Conservation (phyloP, 2,329 filamentous ascomycete species). For the Fusarium luffae region DNA sequence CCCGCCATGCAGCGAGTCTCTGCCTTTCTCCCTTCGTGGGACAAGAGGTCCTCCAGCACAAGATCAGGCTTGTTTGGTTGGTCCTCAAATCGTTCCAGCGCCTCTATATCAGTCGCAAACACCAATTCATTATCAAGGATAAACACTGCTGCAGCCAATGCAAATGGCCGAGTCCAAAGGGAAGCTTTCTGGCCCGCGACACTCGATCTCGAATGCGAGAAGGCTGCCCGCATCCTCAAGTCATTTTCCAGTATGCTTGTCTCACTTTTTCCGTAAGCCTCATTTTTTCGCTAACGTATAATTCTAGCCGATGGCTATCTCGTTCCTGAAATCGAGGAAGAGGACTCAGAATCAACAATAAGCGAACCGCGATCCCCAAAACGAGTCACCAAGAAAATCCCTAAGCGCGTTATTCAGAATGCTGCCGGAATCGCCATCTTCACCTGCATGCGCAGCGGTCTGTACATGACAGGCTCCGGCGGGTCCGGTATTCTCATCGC, state of each 20-base stretch:
- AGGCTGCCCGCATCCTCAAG: constrained; percentile 87
- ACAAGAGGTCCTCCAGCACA: constrained; percentile 54
- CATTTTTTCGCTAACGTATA: constrained; percentile 34
- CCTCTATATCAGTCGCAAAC: constrained; percentile 36
- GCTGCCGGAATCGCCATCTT: constrained; percentile 93
- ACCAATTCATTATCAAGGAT: constrained; percentile 47
- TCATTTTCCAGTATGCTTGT: constrained; percentile 80
- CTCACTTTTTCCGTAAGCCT: background rate
- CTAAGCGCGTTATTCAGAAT: constrained; percentile 84
- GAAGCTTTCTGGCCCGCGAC: constrained; percentile 89
- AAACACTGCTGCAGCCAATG: constrained; percentile 51
- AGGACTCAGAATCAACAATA: constrained; percentile 46
- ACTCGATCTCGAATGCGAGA: constrained; percentile 89
- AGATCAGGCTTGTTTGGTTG: constrained; percentile 55
- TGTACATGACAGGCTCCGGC: constrained; percentile 92
- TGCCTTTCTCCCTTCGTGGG: constrained; percentile 58
- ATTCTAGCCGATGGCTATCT: constrained; percentile 66
- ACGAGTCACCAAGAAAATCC: constrained; percentile 81
- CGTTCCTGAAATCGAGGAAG: constrained; percentile 56
- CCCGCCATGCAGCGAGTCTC: constrained; percentile 58
- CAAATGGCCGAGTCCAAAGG: constrained; percentile 48
- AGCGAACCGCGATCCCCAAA: constrained; percentile 60
- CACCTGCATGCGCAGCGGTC: constrained; percentile 92
- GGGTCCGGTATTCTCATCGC: constrained; percentile 89
- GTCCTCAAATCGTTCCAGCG: constrained; percentile 61